Conservation (phyloP, 768 basidiomycete species). For the Boletus eberwhitei region DNA sequence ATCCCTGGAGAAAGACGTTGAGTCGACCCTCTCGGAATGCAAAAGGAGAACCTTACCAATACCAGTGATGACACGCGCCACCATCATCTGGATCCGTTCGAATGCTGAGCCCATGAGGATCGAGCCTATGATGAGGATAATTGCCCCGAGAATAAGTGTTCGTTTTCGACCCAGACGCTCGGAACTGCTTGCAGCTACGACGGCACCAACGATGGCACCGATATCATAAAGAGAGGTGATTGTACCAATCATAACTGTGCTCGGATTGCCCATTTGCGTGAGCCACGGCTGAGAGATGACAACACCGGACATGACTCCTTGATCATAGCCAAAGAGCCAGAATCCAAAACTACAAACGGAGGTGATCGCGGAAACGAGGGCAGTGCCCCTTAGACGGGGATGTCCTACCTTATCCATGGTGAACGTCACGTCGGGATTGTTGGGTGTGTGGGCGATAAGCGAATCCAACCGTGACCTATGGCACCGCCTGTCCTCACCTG, state of each 20-base stretch:
- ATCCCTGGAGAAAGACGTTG: slow-evolving; percentile 2
- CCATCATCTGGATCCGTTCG: slow-evolving; percentile 14
- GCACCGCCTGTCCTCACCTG: background rate
- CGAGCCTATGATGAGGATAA: slow-evolving; percentile 8
- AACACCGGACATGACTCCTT: slow-evolving; percentile 17
- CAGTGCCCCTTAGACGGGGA: slow-evolving; percentile 2
- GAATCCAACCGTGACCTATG: background rate
- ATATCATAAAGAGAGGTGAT: slow-evolving; percentile 18
- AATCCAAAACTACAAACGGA: slow-evolving; percentile 16
- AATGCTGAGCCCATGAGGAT: slow-evolving; percentile 12
- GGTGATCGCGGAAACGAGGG: slow-evolving; percentile 14
- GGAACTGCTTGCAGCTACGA: slow-evolving; percentile 11
- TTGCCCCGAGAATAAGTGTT: slow-evolving; percentile 9
- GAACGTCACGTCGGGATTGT: background rate
- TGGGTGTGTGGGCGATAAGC: background rate
- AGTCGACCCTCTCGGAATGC: background rate
- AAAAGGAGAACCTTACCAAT: background rate
- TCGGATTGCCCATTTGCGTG: slow-evolving; percentile 12
- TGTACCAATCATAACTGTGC: slow-evolving; percentile 15
- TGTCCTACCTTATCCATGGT: slow-evolving; percentile 13
- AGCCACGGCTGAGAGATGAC: slow-evolving; percentile 13
- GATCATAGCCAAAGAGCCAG: slow-evolving; percentile 17
- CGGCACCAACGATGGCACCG: slow-evolving; percentile 11
- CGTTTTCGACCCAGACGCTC: slow-evolving; percentile 12
- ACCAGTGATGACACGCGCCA: slow-evolving; percentile 7